A percentile compares a stretch with the other conserved stretches of the same genome.
These are phyloP conservation scores for Ogataea wickerhamii DNA, from an alignment of 805 yeast species.

Conservation along the genomic window DNA sequence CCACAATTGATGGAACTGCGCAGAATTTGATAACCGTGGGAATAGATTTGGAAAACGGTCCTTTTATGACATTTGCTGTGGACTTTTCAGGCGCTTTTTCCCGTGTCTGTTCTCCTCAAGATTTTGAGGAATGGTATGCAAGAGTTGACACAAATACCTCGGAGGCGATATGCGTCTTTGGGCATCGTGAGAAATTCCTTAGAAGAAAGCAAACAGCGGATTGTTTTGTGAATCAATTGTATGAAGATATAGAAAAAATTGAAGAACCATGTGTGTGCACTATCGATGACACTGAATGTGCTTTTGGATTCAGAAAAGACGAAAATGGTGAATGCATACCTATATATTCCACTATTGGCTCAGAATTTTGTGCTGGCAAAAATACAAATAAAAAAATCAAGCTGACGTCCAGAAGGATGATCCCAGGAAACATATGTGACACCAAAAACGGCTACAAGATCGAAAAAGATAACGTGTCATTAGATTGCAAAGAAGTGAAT, in stretches of 20 bases:
- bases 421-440: conserved; percentile 28
- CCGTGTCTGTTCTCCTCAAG: conserved; percentile 42
- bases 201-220: conserved; percentile 64
- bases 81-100: conserved; percentile 58
- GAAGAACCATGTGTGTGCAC: conserved; percentile 65
- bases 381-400: conserved; percentile 17
- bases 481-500: conserved; percentile 37
- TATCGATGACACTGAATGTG: conserved; percentile 68
- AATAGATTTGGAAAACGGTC: conserved; percentile 15
- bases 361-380: conserved; percentile 21
- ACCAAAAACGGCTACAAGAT: conserved; percentile 19
- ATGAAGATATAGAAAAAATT: conserved; percentile 41
- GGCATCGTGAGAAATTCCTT: conserved; percentile 58
- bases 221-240: conserved; percentile 54
- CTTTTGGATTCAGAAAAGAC: conserved; percentile 40
- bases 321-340: conserved; percentile 48
- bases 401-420: conserved; percentile 23
- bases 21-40: conserved; percentile 54
- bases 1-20: conserved; percentile 72
- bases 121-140: conserved; percentile 65
- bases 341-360: conserved; percentile 13
- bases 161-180: conserved; percentile 56
- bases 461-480: conserved; percentile 21
- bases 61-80: conserved; percentile 33
- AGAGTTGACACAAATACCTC: conserved; percentile 35